Evolutionary conservation across 1,284 basidiomycete genomes (phyloP).

Genomic region (Serendipita sp.): DNA sequence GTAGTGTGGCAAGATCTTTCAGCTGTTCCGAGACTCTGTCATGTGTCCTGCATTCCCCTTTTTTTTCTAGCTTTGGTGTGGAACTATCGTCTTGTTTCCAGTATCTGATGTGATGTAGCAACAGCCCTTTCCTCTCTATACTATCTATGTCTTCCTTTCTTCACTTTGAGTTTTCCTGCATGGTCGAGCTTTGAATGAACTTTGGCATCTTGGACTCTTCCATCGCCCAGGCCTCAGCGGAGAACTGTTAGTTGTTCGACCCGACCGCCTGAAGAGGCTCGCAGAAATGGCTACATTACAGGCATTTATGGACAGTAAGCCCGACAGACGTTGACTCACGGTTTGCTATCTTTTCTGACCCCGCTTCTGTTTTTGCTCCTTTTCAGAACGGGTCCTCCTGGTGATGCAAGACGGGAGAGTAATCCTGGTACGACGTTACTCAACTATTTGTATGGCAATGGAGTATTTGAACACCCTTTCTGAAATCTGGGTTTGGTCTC

Average conservation of each 20-base stretch:
- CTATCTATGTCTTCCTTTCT: no score
- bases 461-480: conserved; percentile 3
- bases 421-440: conserved; percentile 43
- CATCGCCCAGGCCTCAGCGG: no score
- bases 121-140: no score
- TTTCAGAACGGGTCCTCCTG: conserved; percentile 65
- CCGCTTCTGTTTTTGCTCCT: not conserved
- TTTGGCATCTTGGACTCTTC: no score
- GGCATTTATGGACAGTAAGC: conserved; percentile 66
- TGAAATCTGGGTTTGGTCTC: conserved; percentile 5
- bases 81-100: not conserved
- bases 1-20: no score
- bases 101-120: not conserved
- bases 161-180: no score
- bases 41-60: no score
- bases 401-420: conserved; percentile 83
- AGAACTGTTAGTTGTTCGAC: no score
- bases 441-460: conserved; percentile 7
- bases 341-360: not conserved
- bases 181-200: no score
- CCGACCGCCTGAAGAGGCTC: not conserved
- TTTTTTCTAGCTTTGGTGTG: not conserved
- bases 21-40: no score
- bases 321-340: conserved; percentile 17
- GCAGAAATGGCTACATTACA: conserved; percentile 66